Percentiles rank a stretch among this genome's conserved stretches.
Evolutionary conservation across 495 filamentous ascomycete genomes (phyloP).

Genomic region (Penicillium cataractarum): DNA sequence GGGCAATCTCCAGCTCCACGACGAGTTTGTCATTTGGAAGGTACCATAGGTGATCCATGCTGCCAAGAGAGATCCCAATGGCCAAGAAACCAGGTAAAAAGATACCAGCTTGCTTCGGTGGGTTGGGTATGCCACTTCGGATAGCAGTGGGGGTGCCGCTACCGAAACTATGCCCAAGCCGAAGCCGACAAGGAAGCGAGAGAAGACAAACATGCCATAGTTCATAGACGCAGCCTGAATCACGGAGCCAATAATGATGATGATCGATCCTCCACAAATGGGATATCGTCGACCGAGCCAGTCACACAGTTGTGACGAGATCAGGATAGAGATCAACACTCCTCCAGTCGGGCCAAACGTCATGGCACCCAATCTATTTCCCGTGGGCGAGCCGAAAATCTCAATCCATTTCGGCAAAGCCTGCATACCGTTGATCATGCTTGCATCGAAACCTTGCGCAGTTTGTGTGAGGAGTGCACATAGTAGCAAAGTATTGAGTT

Average conservation of each 20-base stretch:
- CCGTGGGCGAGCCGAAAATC: conserved; percentile 12
- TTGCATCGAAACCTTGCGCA: conserved; percentile 14
- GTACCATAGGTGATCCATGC: conserved; percentile 27
- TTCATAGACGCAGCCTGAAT: conserved; percentile 55
- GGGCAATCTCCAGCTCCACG: conserved; percentile 52
- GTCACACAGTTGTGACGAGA: conserved; percentile 24
- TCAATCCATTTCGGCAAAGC: conserved; percentile 17
- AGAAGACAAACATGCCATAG: conserved; percentile 48
- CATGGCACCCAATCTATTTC: conserved; percentile 52
- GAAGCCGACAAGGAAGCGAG: conserved; percentile 57
- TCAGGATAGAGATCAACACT: conserved; percentile 11
- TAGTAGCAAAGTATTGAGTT: conserved; percentile 19
- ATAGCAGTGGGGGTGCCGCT: conserved; percentile 36
- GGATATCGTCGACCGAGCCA: conserved; percentile 32
- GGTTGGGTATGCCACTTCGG: conserved; percentile 39
- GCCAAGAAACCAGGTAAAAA: conserved; percentile 37
- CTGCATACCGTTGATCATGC: conserved; percentile 26
- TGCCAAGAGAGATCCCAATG: conserved; percentile 55
- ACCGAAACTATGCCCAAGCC: conserved; percentile 42
- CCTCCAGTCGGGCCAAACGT: conserved; percentile 46
- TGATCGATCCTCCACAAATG: conserved; percentile 57
- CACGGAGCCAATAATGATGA: conserved; percentile 61
- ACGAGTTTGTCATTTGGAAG: conserved; percentile 30
- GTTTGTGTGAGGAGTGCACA: conserved; percentile 19
- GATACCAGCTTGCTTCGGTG: conserved; percentile 34